Evolutionary conservation across 2,329 filamentous ascomycete species (phyloP), one percentile per base, ranked within the genome.

Genomic region (Pezicula radicicola): DNA sequence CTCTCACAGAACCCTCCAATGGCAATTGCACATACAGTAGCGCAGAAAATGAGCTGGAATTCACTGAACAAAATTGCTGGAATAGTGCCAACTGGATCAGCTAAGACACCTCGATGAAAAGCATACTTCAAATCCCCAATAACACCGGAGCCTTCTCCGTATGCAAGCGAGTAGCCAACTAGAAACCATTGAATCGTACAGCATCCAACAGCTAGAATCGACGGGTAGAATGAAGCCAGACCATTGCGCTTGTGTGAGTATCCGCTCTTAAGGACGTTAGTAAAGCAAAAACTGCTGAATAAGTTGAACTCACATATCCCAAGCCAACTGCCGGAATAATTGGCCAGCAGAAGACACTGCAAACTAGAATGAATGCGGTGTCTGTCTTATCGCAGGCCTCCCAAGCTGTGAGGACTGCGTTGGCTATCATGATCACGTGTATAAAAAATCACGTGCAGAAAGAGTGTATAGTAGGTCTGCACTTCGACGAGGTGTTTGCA

Each of bases 301-400:
- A 13, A 15, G 27, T 18, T 9, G n/a, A 28, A 45, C 42, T 28
- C 27, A 45, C 78, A 64, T 87, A 87, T 2, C 86, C 71, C 9
- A 87, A 72, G 40, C 82, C 83, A 59, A 87, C 81, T n/a, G 82
- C 83, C 1, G 83, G 83, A 48, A 85, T 83, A 63, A 87, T 87
- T 49, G 85, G 69, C 76, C 80, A 86, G 52, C 85, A 83, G 52
- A 86, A 73, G 63, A 79, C 81, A 6, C 70, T 73, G 64, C 80
- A 83, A 55, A 82, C 70, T 51, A 81, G 66, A 43, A 82, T 73
- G 62, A 83, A 86, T 39, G 56, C 56, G 25, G 77, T 79, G 58
- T 80, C 77, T n/a, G 65, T 76, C 54, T 75, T 72, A 62, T 76
- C 72, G 63, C 77, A 80, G 46, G 71, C 69, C 49, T 77, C 74